Conservation (phyloP, 2,329 filamentous ascomycete genomes). For the Daldinia sp. region DNA sequence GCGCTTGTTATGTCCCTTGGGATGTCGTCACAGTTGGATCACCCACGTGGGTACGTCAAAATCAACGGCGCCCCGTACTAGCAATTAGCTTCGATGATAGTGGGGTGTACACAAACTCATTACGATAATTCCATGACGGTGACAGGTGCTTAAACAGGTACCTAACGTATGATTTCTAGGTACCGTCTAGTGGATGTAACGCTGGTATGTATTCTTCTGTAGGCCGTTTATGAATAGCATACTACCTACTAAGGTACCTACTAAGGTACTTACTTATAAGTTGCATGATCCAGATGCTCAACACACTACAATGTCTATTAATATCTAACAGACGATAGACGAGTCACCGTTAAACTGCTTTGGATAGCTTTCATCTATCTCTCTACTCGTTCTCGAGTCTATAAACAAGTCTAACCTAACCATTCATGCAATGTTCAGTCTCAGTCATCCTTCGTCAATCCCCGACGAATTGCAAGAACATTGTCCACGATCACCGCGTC, state of each 20-base stretch:
- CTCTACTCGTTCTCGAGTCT: not conserved
- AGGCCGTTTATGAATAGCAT: not conserved
- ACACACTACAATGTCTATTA: not conserved
- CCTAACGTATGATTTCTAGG: not conserved
- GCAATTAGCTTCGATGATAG: conserved; percentile 3
- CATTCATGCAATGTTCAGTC: not conserved
- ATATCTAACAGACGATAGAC: not conserved
- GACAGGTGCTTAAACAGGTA: too few species aligned
- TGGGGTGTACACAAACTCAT: not conserved
- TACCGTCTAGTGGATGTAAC: not conserved
- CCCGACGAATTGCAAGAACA: conserved; percentile 92
- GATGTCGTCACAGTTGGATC: conserved; percentile 24
- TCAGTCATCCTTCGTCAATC: conserved; percentile 69
- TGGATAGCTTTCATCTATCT: not conserved
- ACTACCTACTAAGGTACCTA: not conserved
- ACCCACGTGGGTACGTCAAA: conserved; percentile 11
- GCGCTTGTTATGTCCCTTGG: not conserved
- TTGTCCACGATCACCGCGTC: conserved; percentile 98
- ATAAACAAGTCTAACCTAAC: not conserved
- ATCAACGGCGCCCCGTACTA: not conserved
- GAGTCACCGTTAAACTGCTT: not conserved
- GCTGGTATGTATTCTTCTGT: not conserved
- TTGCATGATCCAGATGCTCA: not conserved
- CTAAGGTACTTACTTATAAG: not conserved
- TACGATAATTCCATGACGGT: too few species aligned